Evolutionary conservation across 208 protist genomes (phyloP).

Genomic region (Trichomonas vaginalis): DNA sequence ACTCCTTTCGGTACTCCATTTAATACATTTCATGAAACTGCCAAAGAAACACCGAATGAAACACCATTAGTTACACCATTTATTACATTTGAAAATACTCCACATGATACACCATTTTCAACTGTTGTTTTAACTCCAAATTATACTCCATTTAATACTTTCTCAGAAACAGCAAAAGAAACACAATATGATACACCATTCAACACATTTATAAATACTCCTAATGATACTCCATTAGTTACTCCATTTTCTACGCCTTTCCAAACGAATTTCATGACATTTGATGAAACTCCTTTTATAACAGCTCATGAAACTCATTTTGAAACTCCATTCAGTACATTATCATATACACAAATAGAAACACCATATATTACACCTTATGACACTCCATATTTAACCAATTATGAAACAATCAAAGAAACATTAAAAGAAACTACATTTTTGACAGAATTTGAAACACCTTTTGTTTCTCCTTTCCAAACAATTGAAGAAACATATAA

Average conservation of each 20-base stretch:
- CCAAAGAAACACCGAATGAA: not conserved
- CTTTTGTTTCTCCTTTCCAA: not conserved
- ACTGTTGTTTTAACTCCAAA: not conserved
- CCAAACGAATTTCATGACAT: not conserved
- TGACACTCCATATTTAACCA: not conserved
- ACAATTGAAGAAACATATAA: too few species aligned
- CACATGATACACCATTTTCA: not conserved
- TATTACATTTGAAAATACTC: not conserved
- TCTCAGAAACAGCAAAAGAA: not conserved
- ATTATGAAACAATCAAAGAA: too few species aligned
- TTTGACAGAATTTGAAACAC: not conserved
- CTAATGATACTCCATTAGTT: not conserved
- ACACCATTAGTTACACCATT: not conserved
- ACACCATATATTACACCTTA: not conserved
- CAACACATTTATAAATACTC: not conserved
- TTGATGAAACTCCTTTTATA: not conserved
- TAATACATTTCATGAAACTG: not conserved
- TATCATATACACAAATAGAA: not conserved
- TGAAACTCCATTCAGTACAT: not conserved
- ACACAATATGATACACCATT: not conserved
- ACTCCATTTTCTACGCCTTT: not conserved
- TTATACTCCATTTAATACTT: not conserved
- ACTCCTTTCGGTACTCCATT: not conserved
- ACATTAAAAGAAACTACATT: not conserved
- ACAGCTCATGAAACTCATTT: not conserved